A percentile compares a stretch with the other conserved stretches of the same genome.
Conservation (phyloP, 768 basidiomycete species). For the Auricularia auricula-judae region DNA sequence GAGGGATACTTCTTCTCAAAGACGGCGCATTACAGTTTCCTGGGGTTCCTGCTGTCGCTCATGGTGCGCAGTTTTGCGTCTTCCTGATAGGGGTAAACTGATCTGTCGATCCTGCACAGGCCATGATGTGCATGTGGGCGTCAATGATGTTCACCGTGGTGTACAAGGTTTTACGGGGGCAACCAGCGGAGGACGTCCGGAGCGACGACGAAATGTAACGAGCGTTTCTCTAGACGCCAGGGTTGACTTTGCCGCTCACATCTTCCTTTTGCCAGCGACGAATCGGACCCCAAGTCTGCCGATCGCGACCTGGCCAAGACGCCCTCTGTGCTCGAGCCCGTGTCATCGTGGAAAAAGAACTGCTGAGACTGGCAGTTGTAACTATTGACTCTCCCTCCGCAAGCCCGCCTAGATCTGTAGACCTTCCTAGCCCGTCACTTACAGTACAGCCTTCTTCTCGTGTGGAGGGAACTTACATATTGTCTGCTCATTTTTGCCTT, state of each 20-base stretch:
- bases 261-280: neutral
- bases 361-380: neutral
- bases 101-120: constrained; percentile 24
- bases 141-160: constrained; percentile 74
- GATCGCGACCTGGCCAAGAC: neutral
- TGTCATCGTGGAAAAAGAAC: neutral
- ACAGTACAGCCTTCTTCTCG: too few relatives aligned
- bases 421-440: too few relatives aligned
- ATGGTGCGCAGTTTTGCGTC: constrained; percentile 9
- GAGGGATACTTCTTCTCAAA: constrained; percentile 45
- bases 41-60: constrained; percentile 32
- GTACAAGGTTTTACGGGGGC: constrained; percentile 64
- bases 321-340: neutral
- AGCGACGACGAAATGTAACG: constrained; percentile 73
- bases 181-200: constrained; percentile 71
- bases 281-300: neutral
- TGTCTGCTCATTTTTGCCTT: too few relatives aligned
- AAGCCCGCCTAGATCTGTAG: too few relatives aligned
- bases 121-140: constrained; percentile 79
- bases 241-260: neutral
- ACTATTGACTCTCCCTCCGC: too few relatives aligned
- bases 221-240: neutral
- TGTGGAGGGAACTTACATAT: too few relatives aligned
- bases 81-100: constrained; percentile 6
- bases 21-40: constrained; percentile 19